A percentile compares a stretch with the other conserved stretches of the same genome.
Conservation (phyloP, 257 asterid species). For the Fraxinus pennsylvanica region DNA sequence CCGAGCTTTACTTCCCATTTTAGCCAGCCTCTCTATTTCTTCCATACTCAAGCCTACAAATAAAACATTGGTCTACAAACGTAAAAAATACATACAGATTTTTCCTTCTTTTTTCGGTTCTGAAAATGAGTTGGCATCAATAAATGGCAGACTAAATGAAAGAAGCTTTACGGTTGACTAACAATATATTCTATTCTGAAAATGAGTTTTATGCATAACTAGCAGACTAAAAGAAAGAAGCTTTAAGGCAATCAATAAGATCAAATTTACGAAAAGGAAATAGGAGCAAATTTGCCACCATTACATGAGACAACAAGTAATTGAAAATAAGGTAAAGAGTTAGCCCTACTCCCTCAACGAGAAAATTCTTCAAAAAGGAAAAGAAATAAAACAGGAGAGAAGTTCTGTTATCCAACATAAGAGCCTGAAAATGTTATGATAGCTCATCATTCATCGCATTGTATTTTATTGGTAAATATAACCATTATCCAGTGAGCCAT, state of each 20-base stretch:
- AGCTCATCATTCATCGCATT: neutral
- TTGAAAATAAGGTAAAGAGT: neutral
- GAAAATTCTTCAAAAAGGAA: neutral
- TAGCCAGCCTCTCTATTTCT: slow-evolving; percentile 78
- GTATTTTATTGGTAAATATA: neutral
- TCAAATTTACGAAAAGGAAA: slow-evolving; percentile 20
- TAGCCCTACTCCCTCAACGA: neutral
- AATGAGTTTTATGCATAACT: neutral
- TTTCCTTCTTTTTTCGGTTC: slow-evolving; percentile 6
- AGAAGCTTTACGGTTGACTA: no score
- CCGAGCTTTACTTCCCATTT: slow-evolving; percentile 69
- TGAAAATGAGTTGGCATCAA: neutral
- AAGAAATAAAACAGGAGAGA: neutral
- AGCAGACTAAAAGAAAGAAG: neutral
- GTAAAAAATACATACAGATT: slow-evolving; percentile 3
- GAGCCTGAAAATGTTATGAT: neutral
- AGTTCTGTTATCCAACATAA: neutral
- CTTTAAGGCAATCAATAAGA: neutral
- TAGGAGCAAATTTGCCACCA: neutral
- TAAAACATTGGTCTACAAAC: neutral
- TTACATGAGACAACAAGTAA: neutral
- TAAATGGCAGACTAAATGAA: slow-evolving; percentile 8
- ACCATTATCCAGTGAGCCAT: neutral
- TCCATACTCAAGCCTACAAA: slow-evolving; percentile 69
- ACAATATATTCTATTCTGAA: slow-evolving; percentile 12